Percentiles rank a stretch among this genome's conserved stretches.
Evolutionary conservation across 2,329 filamentous ascomycete genomes (phyloP).

Genomic region (Penicillium sp.): DNA sequence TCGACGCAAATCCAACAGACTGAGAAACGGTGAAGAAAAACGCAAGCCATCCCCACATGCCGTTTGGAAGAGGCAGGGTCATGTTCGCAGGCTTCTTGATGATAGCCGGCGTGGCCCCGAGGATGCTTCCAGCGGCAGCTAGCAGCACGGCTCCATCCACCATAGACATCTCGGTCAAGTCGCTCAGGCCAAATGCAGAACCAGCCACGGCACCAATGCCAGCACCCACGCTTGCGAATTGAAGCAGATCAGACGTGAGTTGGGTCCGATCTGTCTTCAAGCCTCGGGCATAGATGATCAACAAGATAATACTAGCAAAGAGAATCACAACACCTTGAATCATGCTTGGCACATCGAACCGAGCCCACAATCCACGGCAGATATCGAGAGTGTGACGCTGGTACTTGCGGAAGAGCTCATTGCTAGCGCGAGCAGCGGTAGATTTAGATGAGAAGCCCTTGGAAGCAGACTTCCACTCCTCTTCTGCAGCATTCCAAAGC

Average conservation of each 20-base stretch:
- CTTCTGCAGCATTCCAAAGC: slow-evolving; percentile 61
- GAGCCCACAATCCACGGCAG: slow-evolving; percentile 84
- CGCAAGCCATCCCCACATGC: slow-evolving; percentile 84
- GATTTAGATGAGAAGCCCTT: slow-evolving; percentile 39
- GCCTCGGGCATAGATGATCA: slow-evolving; percentile 69
- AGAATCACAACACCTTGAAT: slow-evolving; percentile 71
- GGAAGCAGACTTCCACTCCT: slow-evolving; percentile 49
- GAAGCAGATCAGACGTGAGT: slow-evolving; percentile 53
- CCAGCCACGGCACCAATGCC: slow-evolving; percentile 41
- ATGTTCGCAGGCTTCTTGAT: slow-evolving; percentile 41
- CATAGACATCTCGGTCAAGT: slow-evolving; percentile 28
- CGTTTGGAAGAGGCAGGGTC: slow-evolving; percentile 61
- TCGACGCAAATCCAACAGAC: slow-evolving; percentile 91
- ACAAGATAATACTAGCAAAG: slow-evolving; percentile 61
- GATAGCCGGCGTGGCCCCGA: slow-evolving; percentile 43
- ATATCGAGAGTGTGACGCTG: slow-evolving; percentile 73
- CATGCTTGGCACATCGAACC: slow-evolving; percentile 88
- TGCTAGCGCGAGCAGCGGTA: slow-evolving; percentile 43
- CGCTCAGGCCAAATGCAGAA: slow-evolving; percentile 17
- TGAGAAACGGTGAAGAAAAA: slow-evolving; percentile 78
- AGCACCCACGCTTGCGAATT: slow-evolving; percentile 50
- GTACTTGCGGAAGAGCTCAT: slow-evolving; percentile 65
- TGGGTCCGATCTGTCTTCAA: slow-evolving; percentile 53
- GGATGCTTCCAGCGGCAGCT: slow-evolving; percentile 45
- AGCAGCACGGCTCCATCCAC: slow-evolving; percentile 39